Conservation (phyloP, 2,329 filamentous ascomycete species). For the Diplodia seriata region DNA sequence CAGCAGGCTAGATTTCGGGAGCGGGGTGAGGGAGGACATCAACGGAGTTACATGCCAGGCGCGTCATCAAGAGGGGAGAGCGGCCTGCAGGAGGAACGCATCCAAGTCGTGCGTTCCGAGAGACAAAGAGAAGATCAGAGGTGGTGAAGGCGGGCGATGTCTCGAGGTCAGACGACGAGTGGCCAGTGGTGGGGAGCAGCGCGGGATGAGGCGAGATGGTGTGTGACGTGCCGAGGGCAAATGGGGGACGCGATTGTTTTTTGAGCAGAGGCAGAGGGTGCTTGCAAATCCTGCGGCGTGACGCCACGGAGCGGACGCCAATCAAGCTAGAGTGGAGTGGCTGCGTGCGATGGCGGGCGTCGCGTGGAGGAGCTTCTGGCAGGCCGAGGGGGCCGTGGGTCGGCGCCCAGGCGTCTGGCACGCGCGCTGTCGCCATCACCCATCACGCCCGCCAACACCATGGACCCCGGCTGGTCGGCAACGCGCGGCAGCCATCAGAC, state of each 20-base stretch:
- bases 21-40: constrained; percentile 24
- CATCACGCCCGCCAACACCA: not conserved
- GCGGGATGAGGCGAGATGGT: not conserved
- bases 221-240: not conserved
- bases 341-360: not conserved
- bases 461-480: not conserved
- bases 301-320: not conserved
- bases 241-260: not conserved
- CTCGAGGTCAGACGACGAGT: not conserved
- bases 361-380: not conserved
- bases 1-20: constrained; percentile 15
- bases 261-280: not conserved
- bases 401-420: not conserved
- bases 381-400: not conserved
- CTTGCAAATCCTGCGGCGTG: constrained; percentile 4
- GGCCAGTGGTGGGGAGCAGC: not conserved
- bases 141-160: not conserved
- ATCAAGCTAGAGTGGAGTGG: not conserved
- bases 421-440: not conserved
- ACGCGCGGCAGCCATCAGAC: constrained; percentile 8
- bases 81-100: not conserved
- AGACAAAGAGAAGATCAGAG: not conserved
- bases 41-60: constrained; percentile 24
- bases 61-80: constrained; percentile 14
- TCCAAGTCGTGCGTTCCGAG: not conserved